phyloP scores from a whole-genome alignment of 257 asterid genomes.

The Solanum rostratum region DNA sequence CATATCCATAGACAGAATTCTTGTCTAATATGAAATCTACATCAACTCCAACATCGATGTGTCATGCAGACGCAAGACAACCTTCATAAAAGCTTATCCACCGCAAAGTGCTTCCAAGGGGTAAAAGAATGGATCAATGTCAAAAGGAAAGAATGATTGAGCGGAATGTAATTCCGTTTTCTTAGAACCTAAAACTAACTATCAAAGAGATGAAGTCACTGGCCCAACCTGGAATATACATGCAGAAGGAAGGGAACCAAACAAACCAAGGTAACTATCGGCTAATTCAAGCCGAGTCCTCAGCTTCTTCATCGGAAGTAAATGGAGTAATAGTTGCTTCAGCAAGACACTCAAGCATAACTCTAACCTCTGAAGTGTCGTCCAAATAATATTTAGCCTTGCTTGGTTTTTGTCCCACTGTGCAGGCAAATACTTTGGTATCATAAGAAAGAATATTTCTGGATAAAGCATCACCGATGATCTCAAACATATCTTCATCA shows the following conservation, averaged over 20 bases:
- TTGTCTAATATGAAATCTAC: neutral
- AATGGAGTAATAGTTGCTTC: constrained; percentile 53
- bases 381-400: constrained; percentile 82
- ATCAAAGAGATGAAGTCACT: constrained; percentile 7
- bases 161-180: constrained; percentile 11
- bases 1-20: neutral
- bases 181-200: constrained; percentile 25
- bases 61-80: neutral
- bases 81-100: neutral
- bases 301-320: constrained; percentile 44
- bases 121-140: constrained; percentile 13
- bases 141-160: constrained; percentile 1
- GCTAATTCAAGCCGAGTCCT: constrained; percentile 20
- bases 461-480: constrained; percentile 45
- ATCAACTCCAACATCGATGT: neutral
- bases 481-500: constrained; percentile 86
- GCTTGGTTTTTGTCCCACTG: constrained; percentile 87
- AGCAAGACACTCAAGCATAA: constrained; percentile 73
- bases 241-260: constrained; percentile 11
- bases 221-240: constrained; percentile 10
- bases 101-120: constrained; percentile 7
- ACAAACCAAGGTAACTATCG: constrained; percentile 11
- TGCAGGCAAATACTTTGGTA: constrained; percentile 70
- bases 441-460: constrained; percentile 41
- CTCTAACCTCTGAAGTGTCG: constrained; percentile 63